Conservation (phyloP, 805 yeast species). For the Wickerhamiella kurtzmanii region DNA sequence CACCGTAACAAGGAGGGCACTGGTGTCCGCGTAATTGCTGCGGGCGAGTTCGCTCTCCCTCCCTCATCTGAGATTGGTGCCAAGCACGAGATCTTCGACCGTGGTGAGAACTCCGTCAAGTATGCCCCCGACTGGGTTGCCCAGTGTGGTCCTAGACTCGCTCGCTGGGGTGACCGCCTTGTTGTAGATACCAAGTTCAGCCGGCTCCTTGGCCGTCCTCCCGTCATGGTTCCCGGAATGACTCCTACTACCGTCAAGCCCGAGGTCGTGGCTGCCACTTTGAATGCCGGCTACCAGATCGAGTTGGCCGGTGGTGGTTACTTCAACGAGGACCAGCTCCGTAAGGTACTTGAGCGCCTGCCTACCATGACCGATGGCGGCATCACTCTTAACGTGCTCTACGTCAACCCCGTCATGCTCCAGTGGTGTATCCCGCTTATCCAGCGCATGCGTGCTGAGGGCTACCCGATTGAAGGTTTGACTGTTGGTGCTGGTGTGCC, state of each 20-base stretch:
- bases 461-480: constrained; percentile 90
- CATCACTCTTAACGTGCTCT: constrained; percentile 80
- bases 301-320: constrained; percentile 99
- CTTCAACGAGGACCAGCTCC: constrained; percentile 59
- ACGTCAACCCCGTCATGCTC: constrained; percentile 93
- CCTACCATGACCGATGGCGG: constrained; percentile 70
- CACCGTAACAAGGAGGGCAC: constrained; percentile 98
- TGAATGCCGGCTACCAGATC: constrained; percentile 92
- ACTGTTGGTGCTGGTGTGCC: constrained; percentile 99
- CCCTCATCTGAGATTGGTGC: constrained; percentile 70
- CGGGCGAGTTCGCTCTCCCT: constrained; percentile 69
- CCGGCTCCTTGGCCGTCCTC: constrained; percentile 83
- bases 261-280: constrained; percentile 82
- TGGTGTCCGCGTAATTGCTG: constrained; percentile 87
- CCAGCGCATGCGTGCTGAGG: constrained; percentile 73
- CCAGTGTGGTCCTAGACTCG: constrained; percentile 76
- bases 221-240: constrained; percentile 98
- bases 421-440: constrained; percentile 98
- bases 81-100: constrained; percentile 87
- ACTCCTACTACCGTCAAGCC: constrained; percentile 96
- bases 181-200: constrained; percentile 91
- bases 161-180: constrained; percentile 50
- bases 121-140: constrained; percentile 84
- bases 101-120: constrained; percentile 47
- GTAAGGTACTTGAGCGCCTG: constrained; percentile 61